Base-by-base conservation (phyloP, 179 eudicot genomes). In the Carnegiea gigantea region DNA sequence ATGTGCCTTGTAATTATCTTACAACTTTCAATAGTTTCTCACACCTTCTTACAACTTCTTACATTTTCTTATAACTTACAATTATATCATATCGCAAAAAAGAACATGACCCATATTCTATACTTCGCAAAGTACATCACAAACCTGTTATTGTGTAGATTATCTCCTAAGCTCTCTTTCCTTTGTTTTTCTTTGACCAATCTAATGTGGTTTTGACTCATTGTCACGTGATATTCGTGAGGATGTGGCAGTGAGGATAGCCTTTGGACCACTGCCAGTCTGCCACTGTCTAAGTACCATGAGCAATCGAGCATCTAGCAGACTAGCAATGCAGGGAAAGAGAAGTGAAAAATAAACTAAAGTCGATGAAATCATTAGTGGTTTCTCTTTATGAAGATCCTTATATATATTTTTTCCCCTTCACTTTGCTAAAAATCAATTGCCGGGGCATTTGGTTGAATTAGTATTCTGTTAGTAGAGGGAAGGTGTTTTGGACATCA, bases 201-300 rank as follows among this genome's bases (percentile, higher is more conserved):
- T 82, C 43, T 36, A 65, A 49, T 82, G 62, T 23, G 76, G 43
- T 78, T 65, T 73, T 76, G 79, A 77, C 67, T 74, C 48, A 74
- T 67, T 44, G 54, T 83, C 88, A 83, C 84, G 86, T 86, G 86
- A 77, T 80, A 13, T 77, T 86, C 86, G 80, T 86, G 70, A 73
- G 88, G 85, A 51, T 83, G 33, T 83, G 77, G 40, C n/a, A 60
- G 38, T 80, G 38, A 70, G 59, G 33, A 46, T 40, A 76, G 78
- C n/a, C 46, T 77, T 71, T 85, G 88, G 83, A 80, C 85, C 85
- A 77, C 83, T 85, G 48, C 21, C 65, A 44, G 78, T 73, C 83
- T 85, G 48, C 21, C 65, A 44, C 81, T 73, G 57, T 85, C 73
- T 26, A 85, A 85, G 85, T 80, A 65, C 80, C 60, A 80, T 60